Evolutionary conservation across 2,329 filamentous ascomycete species (phyloP).

Genomic region (Talaromyces albobiverticillius): DNA sequence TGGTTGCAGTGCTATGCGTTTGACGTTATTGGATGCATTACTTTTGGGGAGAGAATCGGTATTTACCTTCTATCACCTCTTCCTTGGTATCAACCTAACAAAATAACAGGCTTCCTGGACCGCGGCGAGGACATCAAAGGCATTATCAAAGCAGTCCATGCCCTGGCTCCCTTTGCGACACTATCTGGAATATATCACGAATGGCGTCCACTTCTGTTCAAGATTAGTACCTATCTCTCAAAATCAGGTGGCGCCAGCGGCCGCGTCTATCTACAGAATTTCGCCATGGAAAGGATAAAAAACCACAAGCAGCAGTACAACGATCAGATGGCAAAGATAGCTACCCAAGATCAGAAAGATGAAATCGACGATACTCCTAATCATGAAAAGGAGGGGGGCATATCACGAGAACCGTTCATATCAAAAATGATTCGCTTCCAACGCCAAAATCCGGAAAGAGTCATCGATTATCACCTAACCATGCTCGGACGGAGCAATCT

Average conservation of each 20-base stretch:
- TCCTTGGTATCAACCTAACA: constrained; percentile 35
- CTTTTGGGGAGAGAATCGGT: constrained; percentile 34
- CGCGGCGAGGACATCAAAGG: constrained; percentile 45
- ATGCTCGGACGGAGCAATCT: constrained; percentile 37
- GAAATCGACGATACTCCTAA: no score
- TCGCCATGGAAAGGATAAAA: constrained; percentile 31
- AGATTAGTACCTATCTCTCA: constrained; percentile 25
- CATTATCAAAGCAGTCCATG: constrained; percentile 40
- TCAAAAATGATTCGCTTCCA: constrained; percentile 43
- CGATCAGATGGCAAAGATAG: constrained; percentile 8
- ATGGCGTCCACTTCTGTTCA: constrained; percentile 37
- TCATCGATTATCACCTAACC: constrained; percentile 40
- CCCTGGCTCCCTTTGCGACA: constrained; percentile 34
- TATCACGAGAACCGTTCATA: constrained; percentile 37
- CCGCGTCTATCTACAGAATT: constrained; percentile 31
- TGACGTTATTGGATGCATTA: constrained; percentile 52
- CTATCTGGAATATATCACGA: constrained; percentile 43
- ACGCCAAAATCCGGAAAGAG: constrained; percentile 40
- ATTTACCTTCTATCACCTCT: constrained; percentile 29
- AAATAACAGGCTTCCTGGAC: constrained; percentile 46
- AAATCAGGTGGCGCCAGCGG: constrained; percentile 30
- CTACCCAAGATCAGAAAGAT: not conserved
- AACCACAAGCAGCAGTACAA: constrained; percentile 22
- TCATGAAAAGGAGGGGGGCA: constrained; percentile 12
- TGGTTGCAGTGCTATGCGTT: constrained; percentile 37